phyloP scores from a whole-genome alignment of 2,329 filamentous ascomycete species.

The Penicillium sp. region DNA sequence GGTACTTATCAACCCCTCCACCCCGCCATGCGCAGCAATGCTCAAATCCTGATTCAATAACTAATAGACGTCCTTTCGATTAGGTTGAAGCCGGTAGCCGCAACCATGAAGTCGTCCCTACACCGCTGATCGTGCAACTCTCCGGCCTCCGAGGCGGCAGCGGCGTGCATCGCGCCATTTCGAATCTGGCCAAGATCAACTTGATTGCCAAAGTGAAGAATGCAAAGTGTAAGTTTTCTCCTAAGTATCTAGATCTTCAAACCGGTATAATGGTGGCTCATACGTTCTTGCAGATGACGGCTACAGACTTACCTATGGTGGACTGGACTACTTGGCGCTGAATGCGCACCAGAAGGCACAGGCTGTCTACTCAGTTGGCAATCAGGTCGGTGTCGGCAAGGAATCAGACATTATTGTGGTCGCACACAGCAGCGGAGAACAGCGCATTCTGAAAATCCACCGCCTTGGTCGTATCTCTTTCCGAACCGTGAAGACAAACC shows the following conservation, averaged over 20 bases:
- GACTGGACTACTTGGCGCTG: slow-evolving; percentile 94
- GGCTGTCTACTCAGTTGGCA: slow-evolving; percentile 86
- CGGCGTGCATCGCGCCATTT: slow-evolving; percentile 84
- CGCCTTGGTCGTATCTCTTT: slow-evolving; percentile 94
- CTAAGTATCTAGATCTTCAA: not conserved
- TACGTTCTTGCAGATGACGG: slow-evolving; percentile 66
- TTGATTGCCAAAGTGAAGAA: slow-evolving; percentile 93
- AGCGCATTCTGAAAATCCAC: slow-evolving; percentile 92
- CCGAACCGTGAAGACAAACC: slow-evolving; percentile 90
- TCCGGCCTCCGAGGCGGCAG: slow-evolving; percentile 75
- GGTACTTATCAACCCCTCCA: slow-evolving; percentile 55
- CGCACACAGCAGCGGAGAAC: slow-evolving; percentile 72
- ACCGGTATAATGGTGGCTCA: slow-evolving; percentile 4
- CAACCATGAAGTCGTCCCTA: slow-evolving; percentile 97
- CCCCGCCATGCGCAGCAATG: slow-evolving; percentile 19
- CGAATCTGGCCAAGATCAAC: slow-evolving; percentile 84
- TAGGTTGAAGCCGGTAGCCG: slow-evolving; percentile 91
- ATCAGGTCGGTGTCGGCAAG: slow-evolving; percentile 93
- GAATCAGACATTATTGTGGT: slow-evolving; percentile 97
- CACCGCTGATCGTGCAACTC: slow-evolving; percentile 79
- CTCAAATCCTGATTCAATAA: slow-evolving; percentile 4
- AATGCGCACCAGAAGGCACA: slow-evolving; percentile 81
- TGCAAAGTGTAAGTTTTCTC: slow-evolving; percentile 67
- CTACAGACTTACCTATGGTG: slow-evolving; percentile 94
- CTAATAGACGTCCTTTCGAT: slow-evolving; percentile 8